Evolutionary conservation across 2,329 filamentous ascomycete species (phyloP).

Genomic region (Arachnomyces sp.): DNA sequence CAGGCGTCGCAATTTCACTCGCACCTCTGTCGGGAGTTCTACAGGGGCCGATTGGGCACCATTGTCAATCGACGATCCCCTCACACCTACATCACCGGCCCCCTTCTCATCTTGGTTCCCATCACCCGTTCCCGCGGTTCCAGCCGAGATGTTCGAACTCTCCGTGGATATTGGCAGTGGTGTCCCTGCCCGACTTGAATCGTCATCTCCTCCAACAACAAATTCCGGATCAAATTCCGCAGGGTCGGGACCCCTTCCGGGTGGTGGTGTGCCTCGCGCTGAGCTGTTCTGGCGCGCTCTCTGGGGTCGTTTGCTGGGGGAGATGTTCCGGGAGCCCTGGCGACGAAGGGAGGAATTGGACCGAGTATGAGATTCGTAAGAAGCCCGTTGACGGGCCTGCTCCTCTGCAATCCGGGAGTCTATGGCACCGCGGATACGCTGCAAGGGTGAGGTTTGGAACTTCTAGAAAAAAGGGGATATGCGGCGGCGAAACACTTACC

Average conservation of each 20-base stretch:
- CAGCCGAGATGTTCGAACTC: no score
- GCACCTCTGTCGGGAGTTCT: conserved; percentile 67
- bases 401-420: conserved; percentile 86
- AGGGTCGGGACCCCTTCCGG: conserved; percentile 63
- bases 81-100: conserved; percentile 16
- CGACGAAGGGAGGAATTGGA: conserved; percentile 37
- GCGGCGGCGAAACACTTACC: conserved; percentile 12
- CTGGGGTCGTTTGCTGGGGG: conserved; percentile 16
- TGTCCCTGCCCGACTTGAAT: conserved; percentile 53
- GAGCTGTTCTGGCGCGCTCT: neutral
- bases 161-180: conserved; percentile 43
- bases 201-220: conserved; percentile 74
- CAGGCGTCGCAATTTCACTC: conserved; percentile 69
- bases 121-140: conserved; percentile 11
- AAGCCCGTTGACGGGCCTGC: conserved; percentile 64
- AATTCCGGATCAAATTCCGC: conserved; percentile 82
- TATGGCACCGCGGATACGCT: conserved; percentile 78
- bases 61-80: conserved; percentile 13
- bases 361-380: conserved; percentile 36
- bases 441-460: conserved; percentile 6
- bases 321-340: conserved; percentile 16
- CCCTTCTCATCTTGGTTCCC: conserved; percentile 16
- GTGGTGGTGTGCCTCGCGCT: conserved; percentile 7
- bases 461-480: conserved; percentile 1
- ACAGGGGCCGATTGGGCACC: conserved; percentile 19